These are phyloP conservation scores for Russula sp. DNA, from an alignment of 768 basidiomycete species.

Conservation along the genomic window DNA sequence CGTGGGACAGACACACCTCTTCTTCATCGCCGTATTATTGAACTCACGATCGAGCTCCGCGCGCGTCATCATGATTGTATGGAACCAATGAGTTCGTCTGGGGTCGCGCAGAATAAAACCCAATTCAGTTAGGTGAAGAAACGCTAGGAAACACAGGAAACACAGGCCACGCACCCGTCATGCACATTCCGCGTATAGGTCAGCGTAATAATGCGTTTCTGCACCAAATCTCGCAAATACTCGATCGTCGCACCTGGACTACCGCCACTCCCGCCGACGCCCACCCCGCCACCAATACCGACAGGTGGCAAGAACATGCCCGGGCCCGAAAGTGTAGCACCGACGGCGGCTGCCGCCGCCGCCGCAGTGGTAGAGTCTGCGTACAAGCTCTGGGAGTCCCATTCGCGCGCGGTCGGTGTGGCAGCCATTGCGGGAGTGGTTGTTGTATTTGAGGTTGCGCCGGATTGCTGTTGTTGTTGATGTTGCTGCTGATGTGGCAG, in stretches of 20 bases:
- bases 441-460: background rate
- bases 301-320: slow-evolving; percentile 11
- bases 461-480: background rate
- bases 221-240: slow-evolving; percentile 72
- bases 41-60: slow-evolving; percentile 73
- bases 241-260: slow-evolving; percentile 65
- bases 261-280: slow-evolving; percentile 24
- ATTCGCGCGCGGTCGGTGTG: slow-evolving; percentile 47
- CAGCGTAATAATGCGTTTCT: slow-evolving; percentile 81
- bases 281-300: background rate
- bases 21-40: slow-evolving; percentile 71
- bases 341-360: background rate
- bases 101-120: background rate
- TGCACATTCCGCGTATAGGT: slow-evolving; percentile 84
- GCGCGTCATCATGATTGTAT: slow-evolving; percentile 77
- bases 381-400: slow-evolving; percentile 69
- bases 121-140: background rate
- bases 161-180: slow-evolving; percentile 61
- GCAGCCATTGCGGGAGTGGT: background rate
- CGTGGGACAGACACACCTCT: slow-evolving; percentile 51
- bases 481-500: background rate
- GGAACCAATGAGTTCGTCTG: slow-evolving; percentile 84
- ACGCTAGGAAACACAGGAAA: background rate
- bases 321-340: background rate
- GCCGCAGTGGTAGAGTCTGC: slow-evolving; percentile 37